Percentiles rank a stretch among this genome's conserved stretches.
phyloP scores from a whole-genome alignment of 1,139 yeast genomes.

The Geotrichum klebahnii region DNA sequence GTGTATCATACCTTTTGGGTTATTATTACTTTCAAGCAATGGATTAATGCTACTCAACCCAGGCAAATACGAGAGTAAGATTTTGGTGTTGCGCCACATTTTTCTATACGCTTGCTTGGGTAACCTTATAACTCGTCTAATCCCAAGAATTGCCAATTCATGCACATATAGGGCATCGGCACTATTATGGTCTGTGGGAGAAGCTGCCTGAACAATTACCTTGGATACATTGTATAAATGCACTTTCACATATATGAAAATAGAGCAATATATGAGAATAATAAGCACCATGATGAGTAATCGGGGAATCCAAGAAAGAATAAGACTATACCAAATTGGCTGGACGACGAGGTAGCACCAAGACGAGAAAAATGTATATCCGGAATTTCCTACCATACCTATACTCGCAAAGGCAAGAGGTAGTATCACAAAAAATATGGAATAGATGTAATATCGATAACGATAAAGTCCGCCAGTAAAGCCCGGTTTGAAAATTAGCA shows the following conservation, averaged over 20 bases:
- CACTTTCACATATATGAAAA: constrained; percentile 58
- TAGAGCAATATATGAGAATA: constrained; percentile 57
- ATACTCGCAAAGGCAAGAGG: constrained; percentile 67
- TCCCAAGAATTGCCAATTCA: neutral
- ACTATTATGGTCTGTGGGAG: neutral
- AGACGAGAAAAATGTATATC: constrained; percentile 45
- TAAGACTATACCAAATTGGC: constrained; percentile 71
- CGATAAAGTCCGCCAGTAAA: constrained; percentile 51
- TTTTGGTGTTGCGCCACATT: constrained; percentile 4
- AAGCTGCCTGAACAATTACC: constrained; percentile 2
- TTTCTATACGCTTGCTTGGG: neutral
- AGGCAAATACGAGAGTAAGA: constrained; percentile 6
- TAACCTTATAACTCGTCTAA: neutral
- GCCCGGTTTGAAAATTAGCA: constrained; percentile 49
- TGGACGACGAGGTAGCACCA: constrained; percentile 72
- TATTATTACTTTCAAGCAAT: neutral
- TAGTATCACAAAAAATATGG: constrained; percentile 49
- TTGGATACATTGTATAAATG: constrained; percentile 19
- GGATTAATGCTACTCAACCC: constrained; percentile 5
- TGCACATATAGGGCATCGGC: neutral
- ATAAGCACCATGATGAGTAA: constrained; percentile 59
- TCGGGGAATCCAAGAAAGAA: constrained; percentile 76
- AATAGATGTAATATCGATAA: constrained; percentile 52
- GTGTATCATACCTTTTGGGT: neutral
- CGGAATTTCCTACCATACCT: constrained; percentile 50